Percentiles rank a stretch among this genome's conserved stretches.
phyloP scores from a whole-genome alignment of 2,329 filamentous ascomycete species.

The Alternaria sp. region DNA sequence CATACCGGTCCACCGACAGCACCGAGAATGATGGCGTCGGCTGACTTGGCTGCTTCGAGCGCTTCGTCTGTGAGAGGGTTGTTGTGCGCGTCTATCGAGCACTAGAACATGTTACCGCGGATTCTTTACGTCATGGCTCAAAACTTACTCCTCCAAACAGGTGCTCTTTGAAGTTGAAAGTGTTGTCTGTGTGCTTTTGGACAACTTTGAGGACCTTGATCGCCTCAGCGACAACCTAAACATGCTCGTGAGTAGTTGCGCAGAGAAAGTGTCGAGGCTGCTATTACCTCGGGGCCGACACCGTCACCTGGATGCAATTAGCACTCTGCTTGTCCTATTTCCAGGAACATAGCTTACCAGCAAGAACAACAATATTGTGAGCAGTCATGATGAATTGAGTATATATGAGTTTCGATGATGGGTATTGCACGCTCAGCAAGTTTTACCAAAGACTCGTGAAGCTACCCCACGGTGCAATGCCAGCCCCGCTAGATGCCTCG shows the following conservation, averaged over 20 bases:
- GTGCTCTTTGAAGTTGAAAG: conserved; percentile 91
- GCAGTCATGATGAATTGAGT: conserved; percentile 42
- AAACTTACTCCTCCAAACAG: conserved; percentile 86
- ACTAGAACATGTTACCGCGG: conserved; percentile 61
- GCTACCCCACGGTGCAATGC: conserved; percentile 14
- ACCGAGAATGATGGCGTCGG: conserved; percentile 89
- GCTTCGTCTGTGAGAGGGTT: conserved; percentile 83
- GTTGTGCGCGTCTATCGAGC: conserved; percentile 85
- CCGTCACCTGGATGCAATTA: conserved; percentile 49
- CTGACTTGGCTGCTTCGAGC: conserved; percentile 81
- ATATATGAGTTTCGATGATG: neutral
- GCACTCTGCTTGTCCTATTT: conserved; percentile 5
- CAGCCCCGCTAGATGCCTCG: conserved; percentile 12
- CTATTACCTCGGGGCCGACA: conserved; percentile 53
- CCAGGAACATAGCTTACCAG: conserved; percentile 39
- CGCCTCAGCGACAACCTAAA: conserved; percentile 80
- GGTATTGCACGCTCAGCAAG: conserved; percentile 1
- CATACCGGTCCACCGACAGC: conserved; percentile 90
- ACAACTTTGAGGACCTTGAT: conserved; percentile 86
- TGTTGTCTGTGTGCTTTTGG: conserved; percentile 76
- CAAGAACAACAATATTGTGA: conserved; percentile 55
- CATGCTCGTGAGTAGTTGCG: conserved; percentile 28
- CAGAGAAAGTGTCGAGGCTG: conserved; percentile 3
- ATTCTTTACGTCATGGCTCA: neutral
- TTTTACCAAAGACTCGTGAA: conserved; percentile 13